Evolutionary conservation across 202 grass and related monocot genomes (phyloP).

Genomic region (Dendrocalamus latiflorus): DNA sequence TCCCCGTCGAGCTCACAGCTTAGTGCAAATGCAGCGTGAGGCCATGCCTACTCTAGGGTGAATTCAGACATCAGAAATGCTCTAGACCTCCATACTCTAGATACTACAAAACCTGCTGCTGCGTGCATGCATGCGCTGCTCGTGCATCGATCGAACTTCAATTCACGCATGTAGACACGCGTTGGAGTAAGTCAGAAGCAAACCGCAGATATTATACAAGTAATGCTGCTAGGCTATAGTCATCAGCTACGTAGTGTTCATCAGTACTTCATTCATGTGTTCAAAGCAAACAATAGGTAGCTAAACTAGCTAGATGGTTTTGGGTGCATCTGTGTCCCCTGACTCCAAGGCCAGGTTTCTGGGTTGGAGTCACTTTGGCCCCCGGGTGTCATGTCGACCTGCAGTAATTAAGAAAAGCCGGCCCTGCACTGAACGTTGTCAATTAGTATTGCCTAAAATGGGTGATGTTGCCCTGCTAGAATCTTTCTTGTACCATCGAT

Average conservation of each 20-base stretch:
- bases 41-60: not conserved
- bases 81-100: too few species aligned
- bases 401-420: not conserved
- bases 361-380: not conserved
- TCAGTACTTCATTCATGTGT: not conserved
- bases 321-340: not conserved
- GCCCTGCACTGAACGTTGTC: constrained; percentile 11
- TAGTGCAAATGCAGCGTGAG: not conserved
- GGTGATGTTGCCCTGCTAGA: not conserved
- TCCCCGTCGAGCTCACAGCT: not conserved
- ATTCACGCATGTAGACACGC: not conserved
- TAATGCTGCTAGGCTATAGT: too few species aligned
- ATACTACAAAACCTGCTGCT: not conserved
- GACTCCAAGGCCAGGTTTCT: not conserved
- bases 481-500: not conserved
- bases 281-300: not conserved
- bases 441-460: constrained; percentile 13
- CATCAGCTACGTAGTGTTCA: not conserved
- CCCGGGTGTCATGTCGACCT: not conserved
- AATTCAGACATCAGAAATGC: not conserved
- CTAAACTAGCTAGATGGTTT: not conserved
- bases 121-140: not conserved
- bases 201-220: too few species aligned
- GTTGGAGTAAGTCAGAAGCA: not conserved
- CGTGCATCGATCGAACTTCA: too few species aligned